Base-by-base conservation (phyloP, 2,329 filamentous ascomycete species). In the Aspergillus quadrilineatus region DNA sequence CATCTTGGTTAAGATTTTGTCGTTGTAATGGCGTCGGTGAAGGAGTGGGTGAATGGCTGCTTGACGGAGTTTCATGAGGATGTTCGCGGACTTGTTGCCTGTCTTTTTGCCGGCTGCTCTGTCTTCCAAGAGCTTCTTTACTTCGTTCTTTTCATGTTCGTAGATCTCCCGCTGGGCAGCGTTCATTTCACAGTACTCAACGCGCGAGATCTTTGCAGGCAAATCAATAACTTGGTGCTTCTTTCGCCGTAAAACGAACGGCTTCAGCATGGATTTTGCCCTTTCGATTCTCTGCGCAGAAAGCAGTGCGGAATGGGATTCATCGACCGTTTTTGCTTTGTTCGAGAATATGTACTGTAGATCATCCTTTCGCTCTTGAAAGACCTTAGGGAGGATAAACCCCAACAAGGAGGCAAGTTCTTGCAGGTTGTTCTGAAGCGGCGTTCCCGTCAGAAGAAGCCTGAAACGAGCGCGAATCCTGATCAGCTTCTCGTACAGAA, bases 391-490 rank as follows among this genome's bases (percentile, higher is more conserved):
- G 73, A 97, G 88, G 67, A 99, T 92, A 69, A 99, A 97, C n/a
- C 88, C 90, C 10, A 99, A 83, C 12, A 99, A 83, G 2, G 92
- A 89, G 41, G 92, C 88, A 67, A 99, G 85, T 75, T 99, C 94
- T 69, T 93, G 88, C 17, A 99, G 79, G 70, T 97, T 97, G 76
- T 99, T 99, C 67, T 99, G 94, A 10, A 99, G 82, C 0, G 94
- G 94, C 0, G 94, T 99, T 42, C 94, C 94, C 29, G 88, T 90
- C 28, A 99, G 82, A 4, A 99, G 81, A 50, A 99, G 83, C 60
- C 92, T 87, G 81, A 94, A 97, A n/a, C 85, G 78, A 0, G 91
- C 87, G 0, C 83, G 83, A 53, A 99, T 92, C 36, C 84, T 82
- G 67, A 89, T 86, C 51, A 97, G 80, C 58, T 89, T 87, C 66